These are phyloP conservation scores for Trichomonas gallinae DNA, from an alignment of 208 protist species.

Conservation along the genomic window DNA sequence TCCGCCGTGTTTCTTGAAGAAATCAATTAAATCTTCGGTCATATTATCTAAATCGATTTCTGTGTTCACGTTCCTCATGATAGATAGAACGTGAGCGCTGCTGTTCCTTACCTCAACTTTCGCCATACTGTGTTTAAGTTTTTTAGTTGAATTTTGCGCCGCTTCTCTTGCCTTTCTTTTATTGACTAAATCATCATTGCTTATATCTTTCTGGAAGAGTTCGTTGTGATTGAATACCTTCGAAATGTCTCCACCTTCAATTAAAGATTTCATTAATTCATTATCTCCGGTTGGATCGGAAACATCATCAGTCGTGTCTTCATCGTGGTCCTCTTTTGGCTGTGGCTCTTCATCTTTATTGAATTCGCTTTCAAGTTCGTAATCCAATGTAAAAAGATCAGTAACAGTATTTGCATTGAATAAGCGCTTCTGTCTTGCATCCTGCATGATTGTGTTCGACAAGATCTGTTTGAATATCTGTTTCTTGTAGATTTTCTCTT, in stretches of 20 bases:
- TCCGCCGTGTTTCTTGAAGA: not conserved
- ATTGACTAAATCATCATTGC: not conserved
- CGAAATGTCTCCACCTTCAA: not conserved
- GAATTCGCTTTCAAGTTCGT: not conserved
- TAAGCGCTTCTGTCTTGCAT: slow-evolving; percentile 73
- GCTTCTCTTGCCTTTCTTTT: not conserved
- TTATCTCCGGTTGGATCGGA: not conserved
- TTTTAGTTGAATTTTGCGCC: not conserved
- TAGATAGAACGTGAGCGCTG: no score
- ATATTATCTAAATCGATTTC: not conserved
- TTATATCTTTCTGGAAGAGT: not conserved
- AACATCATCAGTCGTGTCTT: not conserved
- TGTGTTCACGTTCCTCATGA: not conserved
- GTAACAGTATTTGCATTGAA: slow-evolving; percentile 65
- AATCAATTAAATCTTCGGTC: not conserved
- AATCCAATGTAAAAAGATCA: slow-evolving; percentile 58
- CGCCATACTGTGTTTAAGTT: not conserved
- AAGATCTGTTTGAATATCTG: slow-evolving; percentile 69
- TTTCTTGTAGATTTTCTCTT: slow-evolving; percentile 91
- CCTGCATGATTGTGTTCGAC: slow-evolving; percentile 79
- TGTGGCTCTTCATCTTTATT: not conserved
- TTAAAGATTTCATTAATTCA: not conserved
- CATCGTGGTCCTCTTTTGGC: not conserved
- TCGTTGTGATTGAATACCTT: not conserved
- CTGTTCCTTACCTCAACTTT: not conserved